Evolutionary conservation across 306 rosid genomes (phyloP), one percentile per base, ranked within the genome.

Genomic region (Vigna angularis): DNA sequence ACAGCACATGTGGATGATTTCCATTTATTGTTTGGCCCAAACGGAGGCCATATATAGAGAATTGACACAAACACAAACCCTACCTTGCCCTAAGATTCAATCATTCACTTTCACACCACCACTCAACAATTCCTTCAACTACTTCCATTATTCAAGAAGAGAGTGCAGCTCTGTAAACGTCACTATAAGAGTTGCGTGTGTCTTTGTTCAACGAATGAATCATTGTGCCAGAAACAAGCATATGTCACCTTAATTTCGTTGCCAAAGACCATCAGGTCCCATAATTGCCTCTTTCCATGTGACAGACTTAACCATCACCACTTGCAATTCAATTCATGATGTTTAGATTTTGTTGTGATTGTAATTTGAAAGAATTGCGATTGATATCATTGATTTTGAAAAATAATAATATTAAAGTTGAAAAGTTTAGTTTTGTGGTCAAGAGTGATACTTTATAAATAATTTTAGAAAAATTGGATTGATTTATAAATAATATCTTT

Each of bases 271-370:
- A 66, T 6, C 34, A 13, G 16, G 62, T 20, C 77, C 77, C 59
- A 55, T 13, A 63, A 38, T 59, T 69, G 36, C 81, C 1, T 34
- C n/a, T 62, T 62, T 62, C 24, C 68, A 81, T 81, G 84, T 48
- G 76, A 59, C 0, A 11, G n/a, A 24, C 70, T 56, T 74, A 32
- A 70, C 34, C 44, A 17, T 64, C 70, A 20, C 16, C 18, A 20
- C 24, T 28, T 79, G 45, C 14, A 56, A 17, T 30, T 17, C 26
- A 56, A 53, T 10, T 49, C 7, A 44, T 44, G 52, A 45, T 32
- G 2, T 71, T 47, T 62, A 59, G 18, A 59, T 26, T 58, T 24
- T 58, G 30, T 16, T 6, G 15, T 28, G 13, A 28, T 28, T 34
- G 7, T 59, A 59, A 13, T 61, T 61, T 61, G 18, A 61, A 30